Base-by-base conservation (phyloP, 2,329 filamentous ascomycete species). In the Huntiella savannae region DNA sequence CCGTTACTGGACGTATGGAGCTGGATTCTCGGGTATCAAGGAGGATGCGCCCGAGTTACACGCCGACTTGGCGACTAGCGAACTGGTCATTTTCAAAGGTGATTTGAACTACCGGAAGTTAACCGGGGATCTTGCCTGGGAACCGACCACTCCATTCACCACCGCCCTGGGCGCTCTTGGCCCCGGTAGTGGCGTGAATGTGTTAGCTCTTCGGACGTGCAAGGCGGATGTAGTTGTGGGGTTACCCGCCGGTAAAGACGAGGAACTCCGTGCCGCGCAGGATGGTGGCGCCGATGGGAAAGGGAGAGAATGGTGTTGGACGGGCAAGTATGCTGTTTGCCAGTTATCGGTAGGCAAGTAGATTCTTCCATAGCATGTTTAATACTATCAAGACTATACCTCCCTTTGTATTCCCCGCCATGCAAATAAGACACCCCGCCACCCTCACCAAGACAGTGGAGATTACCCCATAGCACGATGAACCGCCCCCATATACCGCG, bases 201-300 rank as follows among this genome's bases (percentile, higher is more conserved):
- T 88, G 3, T 69, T 98, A 22, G 82, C 91, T 0, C 70, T 98
- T 51, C 75, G 91, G 48, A 98, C 91, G 0, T 95, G 88, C 69
- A 98, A 98, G 65, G 88, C 88, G 0, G 91, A 98, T 58, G 84
- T 92, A 5, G 85, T 96, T 0, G 91, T 95, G 19, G 88, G 86
- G 0, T 67, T 98, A n/a, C 70, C 77, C 11, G 61, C 75, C 6
- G 87, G 88, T 5, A 74, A 80, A 58, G 91, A 98, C 57, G 86
- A 95, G 63, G 75, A 78, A 59, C 66, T 96, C 45, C 76, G 71
- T 53, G 67, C 71, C 6, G 70, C 64, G 45, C 76, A 82, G 45
- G 76, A 70, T 12, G 82, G 82, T 1, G 82, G 81, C 3, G 82
- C 78, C 12, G 77, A 85, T 51, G 64, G 72, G 53, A 61, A 80